Conservation (phyloP, 257 asterid species). For the Forsythia viridissima region DNA sequence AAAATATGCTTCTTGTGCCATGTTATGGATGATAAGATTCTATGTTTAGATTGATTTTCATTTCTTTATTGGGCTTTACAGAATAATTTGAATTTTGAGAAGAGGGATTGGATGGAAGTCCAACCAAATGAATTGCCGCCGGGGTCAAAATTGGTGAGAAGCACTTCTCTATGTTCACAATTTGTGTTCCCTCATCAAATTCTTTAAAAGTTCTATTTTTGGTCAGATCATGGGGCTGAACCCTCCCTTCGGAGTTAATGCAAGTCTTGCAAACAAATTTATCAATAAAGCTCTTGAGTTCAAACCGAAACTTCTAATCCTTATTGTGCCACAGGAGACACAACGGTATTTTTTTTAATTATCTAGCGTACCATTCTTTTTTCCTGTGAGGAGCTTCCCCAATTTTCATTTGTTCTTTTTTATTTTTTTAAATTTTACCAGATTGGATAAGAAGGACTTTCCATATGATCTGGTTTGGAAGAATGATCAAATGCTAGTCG, state of each 20-base stretch:
- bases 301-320: conserved; percentile 85
- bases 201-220: conserved; percentile 21
- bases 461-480: conserved; percentile 83
- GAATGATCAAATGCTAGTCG: conserved; percentile 64
- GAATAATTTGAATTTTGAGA: conserved; percentile 82
- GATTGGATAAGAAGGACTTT: conserved; percentile 56
- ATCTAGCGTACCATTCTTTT: neutral
- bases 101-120: conserved; percentile 82
- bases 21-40: neutral
- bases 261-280: conserved; percentile 71
- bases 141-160: conserved; percentile 80
- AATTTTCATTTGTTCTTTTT: neutral
- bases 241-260: conserved; percentile 90
- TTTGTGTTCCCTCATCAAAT: conserved; percentile 13
- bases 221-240: conserved; percentile 90
- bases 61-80: conserved; percentile 34
- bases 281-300: conserved; percentile 82
- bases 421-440: conserved; percentile 30
- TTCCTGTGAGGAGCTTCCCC: neutral
- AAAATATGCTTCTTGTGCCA: neutral
- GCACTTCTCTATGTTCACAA: conserved; percentile 13
- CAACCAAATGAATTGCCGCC: conserved; percentile 52
- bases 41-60: conserved; percentile 4
- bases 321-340: conserved; percentile 76
- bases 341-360: conserved; percentile 38